These are phyloP conservation scores for Aspergillus pseudonomiae DNA, from an alignment of 2,329 filamentous ascomycete genomes.

Conservation along the genomic window DNA sequence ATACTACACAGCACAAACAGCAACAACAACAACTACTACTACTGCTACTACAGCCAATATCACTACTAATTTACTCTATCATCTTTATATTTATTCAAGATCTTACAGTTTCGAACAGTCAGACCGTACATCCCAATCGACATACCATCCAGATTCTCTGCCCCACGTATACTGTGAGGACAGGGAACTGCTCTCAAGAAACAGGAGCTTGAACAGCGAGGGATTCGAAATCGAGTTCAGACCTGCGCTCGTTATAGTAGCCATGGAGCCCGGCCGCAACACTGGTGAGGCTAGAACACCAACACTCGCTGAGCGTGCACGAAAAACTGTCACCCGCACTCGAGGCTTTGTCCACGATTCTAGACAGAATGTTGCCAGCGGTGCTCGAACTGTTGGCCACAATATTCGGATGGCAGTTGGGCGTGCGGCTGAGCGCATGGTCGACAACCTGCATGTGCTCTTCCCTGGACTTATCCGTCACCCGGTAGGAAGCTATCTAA, in stretches of 20 bases:
- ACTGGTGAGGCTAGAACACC: no score
- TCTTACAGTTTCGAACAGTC: neutral
- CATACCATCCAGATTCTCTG: neutral
- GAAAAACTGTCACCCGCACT: no score
- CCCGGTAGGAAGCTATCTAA: neutral
- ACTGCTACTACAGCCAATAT: neutral
- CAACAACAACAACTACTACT: neutral
- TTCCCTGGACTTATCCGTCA: neutral
- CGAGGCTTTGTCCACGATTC: no score
- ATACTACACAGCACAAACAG: no score
- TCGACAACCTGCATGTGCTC: neutral
- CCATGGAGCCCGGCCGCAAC: no score
- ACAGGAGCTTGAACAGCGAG: neutral
- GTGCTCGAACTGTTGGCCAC: no score
- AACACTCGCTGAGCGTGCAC: no score
- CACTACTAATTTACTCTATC: neutral
- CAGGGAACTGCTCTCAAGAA: neutral
- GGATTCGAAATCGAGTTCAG: neutral
- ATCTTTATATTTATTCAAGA: neutral
- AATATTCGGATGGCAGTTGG: no score
- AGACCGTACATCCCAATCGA: neutral
- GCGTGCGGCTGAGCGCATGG: neutral
- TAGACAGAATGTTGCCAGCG: no score
- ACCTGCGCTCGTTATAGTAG: neutral
- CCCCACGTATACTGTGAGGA: neutral